phyloP scores from a whole-genome alignment of 2,329 filamentous ascomycete species.

The Cladosporium halotolerans region DNA sequence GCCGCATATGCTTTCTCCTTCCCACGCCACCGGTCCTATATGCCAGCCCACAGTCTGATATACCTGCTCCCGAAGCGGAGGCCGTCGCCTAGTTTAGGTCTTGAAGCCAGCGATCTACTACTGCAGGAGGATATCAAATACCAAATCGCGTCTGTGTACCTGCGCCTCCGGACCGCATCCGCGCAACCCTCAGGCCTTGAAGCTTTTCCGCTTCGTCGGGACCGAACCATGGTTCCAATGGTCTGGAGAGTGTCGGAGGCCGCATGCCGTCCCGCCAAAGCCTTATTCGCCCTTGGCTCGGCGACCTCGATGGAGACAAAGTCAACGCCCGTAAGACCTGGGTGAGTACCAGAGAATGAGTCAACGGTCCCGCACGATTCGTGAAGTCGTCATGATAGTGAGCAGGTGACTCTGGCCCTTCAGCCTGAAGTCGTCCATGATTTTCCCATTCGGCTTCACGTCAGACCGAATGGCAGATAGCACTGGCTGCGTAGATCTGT shows the following conservation, averaged over 20 bases:
- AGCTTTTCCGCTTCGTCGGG: slow-evolving; percentile 5
- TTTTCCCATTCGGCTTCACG: neutral
- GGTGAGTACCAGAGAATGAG: neutral
- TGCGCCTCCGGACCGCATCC: neutral
- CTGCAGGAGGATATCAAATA: neutral
- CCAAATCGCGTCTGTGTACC: neutral
- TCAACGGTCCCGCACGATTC: neutral
- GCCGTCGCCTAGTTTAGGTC: neutral
- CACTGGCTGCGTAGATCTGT: too few species aligned
- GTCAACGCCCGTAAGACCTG: slow-evolving; percentile 1
- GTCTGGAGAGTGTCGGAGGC: slow-evolving; percentile 1
- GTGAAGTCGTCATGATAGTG: slow-evolving; percentile 1
- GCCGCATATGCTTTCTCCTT: neutral
- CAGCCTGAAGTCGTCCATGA: neutral
- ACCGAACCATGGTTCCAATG: slow-evolving; percentile 4
- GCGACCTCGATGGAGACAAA: neutral
- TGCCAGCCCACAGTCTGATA: neutral
- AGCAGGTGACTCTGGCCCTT: neutral
- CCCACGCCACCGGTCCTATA: neutral
- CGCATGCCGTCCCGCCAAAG: neutral
- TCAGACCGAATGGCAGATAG: too few species aligned
- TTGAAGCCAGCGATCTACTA: neutral
- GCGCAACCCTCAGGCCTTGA: slow-evolving; percentile 4
- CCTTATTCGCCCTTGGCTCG: neutral
- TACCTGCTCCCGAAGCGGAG: neutral